Conservation (phyloP, 2,329 filamentous ascomycete genomes). For the Didymella keratinophila region DNA sequence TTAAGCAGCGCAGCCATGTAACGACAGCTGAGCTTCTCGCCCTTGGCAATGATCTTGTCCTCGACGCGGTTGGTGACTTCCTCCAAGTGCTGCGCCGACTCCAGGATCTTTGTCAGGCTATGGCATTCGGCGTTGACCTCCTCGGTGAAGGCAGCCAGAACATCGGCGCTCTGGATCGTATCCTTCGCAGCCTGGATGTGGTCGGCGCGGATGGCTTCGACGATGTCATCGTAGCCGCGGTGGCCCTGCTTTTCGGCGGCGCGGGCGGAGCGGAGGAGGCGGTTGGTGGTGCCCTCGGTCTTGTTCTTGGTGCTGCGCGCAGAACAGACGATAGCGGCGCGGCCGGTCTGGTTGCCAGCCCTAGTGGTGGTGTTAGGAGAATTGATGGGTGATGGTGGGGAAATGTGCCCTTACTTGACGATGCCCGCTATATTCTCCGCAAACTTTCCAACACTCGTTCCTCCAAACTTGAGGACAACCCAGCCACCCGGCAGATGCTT, state of each 20-base stretch:
- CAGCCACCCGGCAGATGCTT: slow-evolving; percentile 65
- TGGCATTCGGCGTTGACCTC: slow-evolving; percentile 82
- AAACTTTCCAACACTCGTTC: slow-evolving; percentile 95
- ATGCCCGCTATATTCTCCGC: slow-evolving; percentile 71
- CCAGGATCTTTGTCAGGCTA: slow-evolving; percentile 77
- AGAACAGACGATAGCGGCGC: slow-evolving; percentile 93
- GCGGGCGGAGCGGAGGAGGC: slow-evolving; percentile 57
- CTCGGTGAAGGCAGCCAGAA: slow-evolving; percentile 63
- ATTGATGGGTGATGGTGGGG: not conserved
- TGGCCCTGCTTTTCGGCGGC: slow-evolving; percentile 54
- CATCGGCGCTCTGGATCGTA: slow-evolving; percentile 49
- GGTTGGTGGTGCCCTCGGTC: slow-evolving; percentile 91
- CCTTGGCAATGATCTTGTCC: slow-evolving; percentile 86
- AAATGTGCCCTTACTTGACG: slow-evolving; percentile 56
- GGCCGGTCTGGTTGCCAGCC: slow-evolving; percentile 67
- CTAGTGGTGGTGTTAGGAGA: slow-evolving; percentile 55
- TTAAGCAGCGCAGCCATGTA: slow-evolving; percentile 87
- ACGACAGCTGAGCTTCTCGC: slow-evolving; percentile 92
- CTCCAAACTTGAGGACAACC: slow-evolving; percentile 95
- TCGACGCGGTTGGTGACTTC: slow-evolving; percentile 61
- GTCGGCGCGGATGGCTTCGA: slow-evolving; percentile 82
- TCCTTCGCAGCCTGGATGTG: slow-evolving; percentile 76
- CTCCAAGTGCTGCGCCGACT: slow-evolving; percentile 66
- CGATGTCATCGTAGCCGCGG: slow-evolving; percentile 72
- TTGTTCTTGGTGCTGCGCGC: slow-evolving; percentile 95